Evolutionary conservation across 257 asterid genomes (phyloP).

Genomic region (Ajuga chamaepitys): DNA sequence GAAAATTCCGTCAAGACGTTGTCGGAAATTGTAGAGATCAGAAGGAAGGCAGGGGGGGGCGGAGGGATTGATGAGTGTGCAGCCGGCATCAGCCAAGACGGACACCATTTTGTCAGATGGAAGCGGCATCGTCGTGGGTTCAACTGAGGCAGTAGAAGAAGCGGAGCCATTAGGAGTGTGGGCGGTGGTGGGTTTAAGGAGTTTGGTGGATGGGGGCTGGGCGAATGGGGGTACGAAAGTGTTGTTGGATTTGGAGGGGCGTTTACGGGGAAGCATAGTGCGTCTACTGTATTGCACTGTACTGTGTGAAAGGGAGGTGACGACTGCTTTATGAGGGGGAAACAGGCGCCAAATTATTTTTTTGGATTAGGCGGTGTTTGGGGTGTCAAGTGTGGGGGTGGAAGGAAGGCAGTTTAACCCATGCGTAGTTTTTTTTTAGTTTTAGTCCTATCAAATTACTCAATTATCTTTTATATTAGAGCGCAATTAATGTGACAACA

Average conservation of each 20-base stretch:
- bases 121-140: conserved; percentile 5
- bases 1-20: conserved; percentile 38
- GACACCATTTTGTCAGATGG: conserved; percentile 39
- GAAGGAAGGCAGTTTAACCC: too few relatives aligned
- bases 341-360: conserved; percentile 19
- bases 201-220: conserved; percentile 25
- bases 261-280: conserved; percentile 45
- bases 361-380: too few relatives aligned
- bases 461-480: too few relatives aligned
- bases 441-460: too few relatives aligned
- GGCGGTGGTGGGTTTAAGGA: conserved; percentile 27
- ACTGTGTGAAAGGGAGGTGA: not conserved
- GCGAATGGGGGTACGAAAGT: conserved; percentile 49
- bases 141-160: conserved; percentile 17
- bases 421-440: too few relatives aligned
- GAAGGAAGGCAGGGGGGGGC: conserved; percentile 71
- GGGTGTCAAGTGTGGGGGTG: too few relatives aligned
- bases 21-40: conserved; percentile 58
- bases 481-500: too few relatives aligned
- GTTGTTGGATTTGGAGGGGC: conserved; percentile 34
- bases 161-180: conserved; percentile 7
- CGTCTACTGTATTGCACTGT: too few relatives aligned
- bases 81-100: conserved; percentile 71
- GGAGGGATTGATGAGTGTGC: conserved; percentile 52
- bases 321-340: not conserved